Conservation (phyloP, 805 yeast species). For the Grigorovia jiainica region DNA sequence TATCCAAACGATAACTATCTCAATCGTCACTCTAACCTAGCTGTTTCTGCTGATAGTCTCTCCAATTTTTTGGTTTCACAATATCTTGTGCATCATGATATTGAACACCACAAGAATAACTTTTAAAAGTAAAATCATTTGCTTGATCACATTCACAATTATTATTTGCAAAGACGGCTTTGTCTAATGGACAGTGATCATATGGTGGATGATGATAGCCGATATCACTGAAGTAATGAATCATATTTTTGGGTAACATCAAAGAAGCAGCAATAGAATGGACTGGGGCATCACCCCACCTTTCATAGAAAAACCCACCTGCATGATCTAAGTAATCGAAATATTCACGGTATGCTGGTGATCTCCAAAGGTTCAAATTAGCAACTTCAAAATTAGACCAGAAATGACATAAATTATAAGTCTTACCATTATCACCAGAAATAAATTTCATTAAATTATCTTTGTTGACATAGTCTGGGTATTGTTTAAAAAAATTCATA, state of each 20-base stretch:
- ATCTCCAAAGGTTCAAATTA: slow-evolving; percentile 61
- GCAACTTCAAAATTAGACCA: slow-evolving; percentile 86
- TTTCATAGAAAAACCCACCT: slow-evolving; percentile 80
- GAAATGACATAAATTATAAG: slow-evolving; percentile 79
- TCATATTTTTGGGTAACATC: slow-evolving; percentile 51
- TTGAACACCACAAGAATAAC: slow-evolving; percentile 58
- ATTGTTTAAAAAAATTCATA: slow-evolving; percentile 46
- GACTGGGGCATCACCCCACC: slow-evolving; percentile 92
- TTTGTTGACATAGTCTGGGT: slow-evolving; percentile 50
- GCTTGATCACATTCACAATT: slow-evolving; percentile 68
- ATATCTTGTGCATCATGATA: slow-evolving; percentile 44
- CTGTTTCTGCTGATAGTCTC: no score
- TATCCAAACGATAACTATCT: no score
- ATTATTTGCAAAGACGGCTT: slow-evolving; percentile 42
- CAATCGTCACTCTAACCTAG: no score
- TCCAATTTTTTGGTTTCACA: slow-evolving; percentile 58
- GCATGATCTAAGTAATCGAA: slow-evolving; percentile 58
- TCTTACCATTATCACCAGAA: slow-evolving; percentile 57
- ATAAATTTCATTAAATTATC: slow-evolving; percentile 63
- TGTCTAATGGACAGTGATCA: slow-evolving; percentile 68
- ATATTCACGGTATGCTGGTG: slow-evolving; percentile 56
- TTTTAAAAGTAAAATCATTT: slow-evolving; percentile 64
- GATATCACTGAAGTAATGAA: slow-evolving; percentile 70
- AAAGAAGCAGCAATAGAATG: slow-evolving; percentile 74
- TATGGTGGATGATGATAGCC: slow-evolving; percentile 75